phyloP scores from a whole-genome alignment of 164 flowering plant species.

The Aristolochia fimbriata region DNA sequence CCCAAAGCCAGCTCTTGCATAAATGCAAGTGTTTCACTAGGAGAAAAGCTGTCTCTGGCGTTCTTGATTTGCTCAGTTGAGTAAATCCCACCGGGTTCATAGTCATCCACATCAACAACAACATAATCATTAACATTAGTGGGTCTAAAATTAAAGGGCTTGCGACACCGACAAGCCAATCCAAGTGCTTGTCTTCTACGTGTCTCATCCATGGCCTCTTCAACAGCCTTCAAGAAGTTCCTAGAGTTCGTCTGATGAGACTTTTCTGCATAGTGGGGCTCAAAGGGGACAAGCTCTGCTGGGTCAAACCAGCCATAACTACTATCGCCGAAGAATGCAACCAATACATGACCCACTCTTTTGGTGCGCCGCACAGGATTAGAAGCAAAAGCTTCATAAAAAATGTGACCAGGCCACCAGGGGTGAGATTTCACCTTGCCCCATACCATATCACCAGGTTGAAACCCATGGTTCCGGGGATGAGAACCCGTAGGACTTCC shows the following conservation, averaged over 20 bases:
- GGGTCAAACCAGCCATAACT: slow-evolving; percentile 98
- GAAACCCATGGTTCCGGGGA: slow-evolving; percentile 7
- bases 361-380: slow-evolving; percentile 51
- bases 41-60: slow-evolving; percentile 54
- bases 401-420: slow-evolving; percentile 99
- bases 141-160: slow-evolving; percentile 47
- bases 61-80: slow-evolving; percentile 50
- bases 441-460: slow-evolving; percentile 78
- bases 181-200: slow-evolving; percentile 68
- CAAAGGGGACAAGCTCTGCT: slow-evolving; percentile 74
- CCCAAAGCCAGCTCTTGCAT: slow-evolving; percentile 45
- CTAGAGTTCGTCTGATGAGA: slow-evolving; percentile 50
- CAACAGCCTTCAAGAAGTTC: slow-evolving; percentile 73
- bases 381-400: slow-evolving; percentile 63
- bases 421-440: slow-evolving; percentile 98
- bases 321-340: slow-evolving; percentile 95
- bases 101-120: slow-evolving; percentile 67
- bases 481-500: not conserved
- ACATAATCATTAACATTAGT: slow-evolving; percentile 47
- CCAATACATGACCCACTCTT: slow-evolving; percentile 70
- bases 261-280: slow-evolving; percentile 59
- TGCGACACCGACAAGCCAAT: slow-evolving; percentile 65
- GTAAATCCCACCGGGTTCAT: slow-evolving; percentile 56
- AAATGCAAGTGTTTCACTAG: slow-evolving; percentile 44
- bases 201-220: slow-evolving; percentile 83